Conservation (phyloP, 108 stramenopile genomes). For the Aurantiochytrium sp. region DNA sequence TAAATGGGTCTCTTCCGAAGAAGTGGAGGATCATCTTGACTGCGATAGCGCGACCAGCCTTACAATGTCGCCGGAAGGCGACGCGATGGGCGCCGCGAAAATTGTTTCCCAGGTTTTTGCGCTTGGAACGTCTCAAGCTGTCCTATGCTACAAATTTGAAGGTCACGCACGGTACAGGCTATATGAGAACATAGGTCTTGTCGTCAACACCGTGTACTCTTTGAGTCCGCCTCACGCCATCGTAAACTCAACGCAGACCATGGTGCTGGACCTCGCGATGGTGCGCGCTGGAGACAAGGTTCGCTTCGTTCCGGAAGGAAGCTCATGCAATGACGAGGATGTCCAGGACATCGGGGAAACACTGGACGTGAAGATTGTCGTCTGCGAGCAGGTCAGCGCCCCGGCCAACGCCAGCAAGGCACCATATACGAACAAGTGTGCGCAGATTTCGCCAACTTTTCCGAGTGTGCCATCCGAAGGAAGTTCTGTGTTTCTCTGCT, state of each 20-base stretch:
- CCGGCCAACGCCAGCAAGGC: neutral
- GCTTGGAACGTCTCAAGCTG: neutral
- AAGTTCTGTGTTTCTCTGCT: neutral
- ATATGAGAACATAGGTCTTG: neutral
- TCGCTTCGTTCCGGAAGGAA: neutral
- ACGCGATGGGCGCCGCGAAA: neutral
- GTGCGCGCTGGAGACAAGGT: neutral
- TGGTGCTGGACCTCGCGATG: neutral
- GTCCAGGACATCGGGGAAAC: neutral
- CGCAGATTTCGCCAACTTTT: neutral
- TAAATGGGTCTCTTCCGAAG: neutral
- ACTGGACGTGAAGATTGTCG: neutral
- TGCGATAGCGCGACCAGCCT: neutral
- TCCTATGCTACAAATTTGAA: neutral
- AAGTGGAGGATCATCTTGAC: neutral
- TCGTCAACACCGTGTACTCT: neutral
- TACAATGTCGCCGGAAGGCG: neutral
- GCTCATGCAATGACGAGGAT: neutral
- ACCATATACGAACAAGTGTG: neutral
- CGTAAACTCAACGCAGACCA: neutral
- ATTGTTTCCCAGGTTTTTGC: neutral
- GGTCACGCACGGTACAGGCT: neutral
- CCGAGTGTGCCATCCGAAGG: neutral
- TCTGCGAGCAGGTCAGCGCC: neutral
- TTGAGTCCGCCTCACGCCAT: neutral